Percentiles rank a stretch among this genome's conserved stretches.
These are phyloP conservation scores for Thalassiosira gravida DNA, from an alignment of 352 stramenopile species.

Conservation along the genomic window DNA sequence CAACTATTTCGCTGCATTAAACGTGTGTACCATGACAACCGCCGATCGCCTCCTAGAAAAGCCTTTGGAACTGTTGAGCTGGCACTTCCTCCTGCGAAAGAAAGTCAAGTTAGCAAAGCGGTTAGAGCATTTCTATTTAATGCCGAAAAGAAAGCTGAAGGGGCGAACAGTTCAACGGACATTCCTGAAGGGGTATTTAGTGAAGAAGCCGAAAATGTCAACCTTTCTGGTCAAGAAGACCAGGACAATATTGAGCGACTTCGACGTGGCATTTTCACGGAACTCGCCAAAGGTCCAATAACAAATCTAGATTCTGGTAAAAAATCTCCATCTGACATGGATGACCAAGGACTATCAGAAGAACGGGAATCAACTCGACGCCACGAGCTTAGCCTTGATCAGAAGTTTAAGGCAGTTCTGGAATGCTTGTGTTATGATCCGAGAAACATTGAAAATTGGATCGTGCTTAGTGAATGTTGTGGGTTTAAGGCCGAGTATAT, in stretches of 20 bases:
- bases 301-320: conserved; percentile 36
- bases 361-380: conserved; percentile 52
- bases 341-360: conserved; percentile 45
- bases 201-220: conserved; percentile 26
- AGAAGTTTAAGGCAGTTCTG: conserved; percentile 81
- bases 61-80: conserved; percentile 70
- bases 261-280: conserved; percentile 46
- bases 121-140: conserved; percentile 58
- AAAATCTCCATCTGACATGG: conserved; percentile 24
- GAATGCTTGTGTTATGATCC: conserved; percentile 75
- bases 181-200: conserved; percentile 51
- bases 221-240: conserved; percentile 23
- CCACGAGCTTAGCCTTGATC: conserved; percentile 67
- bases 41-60: conserved; percentile 65
- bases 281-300: conserved; percentile 65
- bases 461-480: conserved; percentile 70
- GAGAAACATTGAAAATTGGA: conserved; percentile 72
- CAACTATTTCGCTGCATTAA: conserved; percentile 80
- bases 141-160: conserved; percentile 31
- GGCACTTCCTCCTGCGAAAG: conserved; percentile 59
- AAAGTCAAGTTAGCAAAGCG: conserved; percentile 59
- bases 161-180: conserved; percentile 10
- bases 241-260: conserved; percentile 39
- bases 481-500: too few relatives aligned
- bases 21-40: conserved; percentile 67